Conservation (phyloP, 495 filamentous ascomycete genomes). For the Thozetella sp. region DNA sequence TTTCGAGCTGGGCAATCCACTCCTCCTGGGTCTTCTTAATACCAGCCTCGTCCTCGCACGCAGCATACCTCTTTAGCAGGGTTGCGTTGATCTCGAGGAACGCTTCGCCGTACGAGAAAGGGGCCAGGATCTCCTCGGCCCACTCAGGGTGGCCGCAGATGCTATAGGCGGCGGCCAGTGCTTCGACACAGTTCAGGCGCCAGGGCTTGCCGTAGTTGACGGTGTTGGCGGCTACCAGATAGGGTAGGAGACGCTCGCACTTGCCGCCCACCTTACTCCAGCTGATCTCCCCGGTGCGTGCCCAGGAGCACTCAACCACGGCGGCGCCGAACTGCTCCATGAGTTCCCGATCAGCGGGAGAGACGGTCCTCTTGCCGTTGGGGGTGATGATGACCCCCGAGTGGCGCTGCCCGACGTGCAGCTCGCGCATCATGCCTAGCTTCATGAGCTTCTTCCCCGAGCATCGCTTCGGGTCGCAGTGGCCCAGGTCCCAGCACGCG, state of each 20-base stretch:
- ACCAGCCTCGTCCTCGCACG: constrained; percentile 80
- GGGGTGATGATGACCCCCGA: constrained; percentile 90
- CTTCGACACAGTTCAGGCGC: constrained; percentile 94
- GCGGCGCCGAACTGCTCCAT: constrained; percentile 90
- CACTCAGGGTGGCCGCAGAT: constrained; percentile 93
- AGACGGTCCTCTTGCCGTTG: constrained; percentile 84
- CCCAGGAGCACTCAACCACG: constrained; percentile 98
- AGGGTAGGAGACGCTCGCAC: constrained; percentile 90
- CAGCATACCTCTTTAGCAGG: constrained; percentile 81
- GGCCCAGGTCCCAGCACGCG: constrained; percentile 95
- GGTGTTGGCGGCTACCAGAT: constrained; percentile 93
- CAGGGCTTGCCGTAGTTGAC: constrained; percentile 97
- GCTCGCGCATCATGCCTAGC: constrained; percentile 89
- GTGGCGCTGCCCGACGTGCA: constrained; percentile 88
- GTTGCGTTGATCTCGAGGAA: constrained; percentile 88
- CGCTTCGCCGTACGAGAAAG: constrained; percentile 84
- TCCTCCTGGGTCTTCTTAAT: constrained; percentile 82
- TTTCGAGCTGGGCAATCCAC: constrained; percentile 88
- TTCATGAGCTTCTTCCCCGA: constrained; percentile 93
- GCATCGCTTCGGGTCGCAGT: constrained; percentile 96
- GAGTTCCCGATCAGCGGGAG: constrained; percentile 76
- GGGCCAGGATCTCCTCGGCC: constrained; percentile 78
- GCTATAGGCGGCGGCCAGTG: constrained; percentile 85
- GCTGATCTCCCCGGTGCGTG: constrained; percentile 85
- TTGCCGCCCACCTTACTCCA: constrained; percentile 92